phyloP scores from a whole-genome alignment of 176 grass and related monocot species.

The Themeda triandra region DNA sequence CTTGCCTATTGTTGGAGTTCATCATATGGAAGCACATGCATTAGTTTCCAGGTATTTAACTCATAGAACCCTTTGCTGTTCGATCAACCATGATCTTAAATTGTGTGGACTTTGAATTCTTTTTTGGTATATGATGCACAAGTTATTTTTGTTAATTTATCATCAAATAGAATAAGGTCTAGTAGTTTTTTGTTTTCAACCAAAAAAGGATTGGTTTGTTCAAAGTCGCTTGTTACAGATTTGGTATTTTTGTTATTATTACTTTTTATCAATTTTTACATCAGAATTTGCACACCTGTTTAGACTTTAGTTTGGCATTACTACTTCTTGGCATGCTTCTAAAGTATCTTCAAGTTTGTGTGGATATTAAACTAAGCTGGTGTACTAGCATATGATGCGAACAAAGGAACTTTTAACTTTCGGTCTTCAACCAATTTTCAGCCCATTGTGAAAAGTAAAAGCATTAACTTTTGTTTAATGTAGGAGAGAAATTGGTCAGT shows the following conservation, averaged over 20 bases:
- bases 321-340: background rate
- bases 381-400: slow-evolving; percentile 1
- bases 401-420: background rate
- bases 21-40: slow-evolving; percentile 97
- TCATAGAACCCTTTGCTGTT: slow-evolving; percentile 13
- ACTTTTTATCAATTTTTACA: background rate
- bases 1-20: slow-evolving; percentile 83
- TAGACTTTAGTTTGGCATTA: background rate
- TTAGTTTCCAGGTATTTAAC: slow-evolving; percentile 86
- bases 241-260: background rate
- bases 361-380: background rate
- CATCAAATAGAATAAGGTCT: background rate
- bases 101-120: background rate
- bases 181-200: background rate
- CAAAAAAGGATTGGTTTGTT: background rate
- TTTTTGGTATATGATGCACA: background rate
- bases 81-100: background rate
- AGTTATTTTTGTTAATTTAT: background rate
- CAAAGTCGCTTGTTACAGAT: background rate
- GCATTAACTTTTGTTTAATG: background rate
- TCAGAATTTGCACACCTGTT: background rate
- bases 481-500: background rate
- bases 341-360: background rate
- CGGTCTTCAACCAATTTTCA: background rate
- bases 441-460: background rate